Evolutionary conservation across 768 basidiomycete species (phyloP), one percentile per base, ranked within the genome.

Genomic region (Suillus subluteus): DNA sequence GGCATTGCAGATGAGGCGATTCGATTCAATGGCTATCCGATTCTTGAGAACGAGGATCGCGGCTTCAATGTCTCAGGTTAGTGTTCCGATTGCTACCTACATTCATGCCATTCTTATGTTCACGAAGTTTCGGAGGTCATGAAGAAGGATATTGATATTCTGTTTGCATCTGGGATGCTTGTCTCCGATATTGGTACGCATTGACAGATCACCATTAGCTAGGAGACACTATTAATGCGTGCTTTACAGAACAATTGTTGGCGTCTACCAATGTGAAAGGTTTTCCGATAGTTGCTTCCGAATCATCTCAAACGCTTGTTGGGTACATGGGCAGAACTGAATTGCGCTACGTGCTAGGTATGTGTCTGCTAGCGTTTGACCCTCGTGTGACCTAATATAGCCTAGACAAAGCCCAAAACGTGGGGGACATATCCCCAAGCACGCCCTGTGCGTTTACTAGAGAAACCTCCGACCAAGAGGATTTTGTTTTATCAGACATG

Each of bases 1-100:
- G 98, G 98, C 2, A 98, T 99, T 69, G 96, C 98, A 5, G 98
- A 99, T 68, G 94, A 98, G 73, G 94, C 91, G 86, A 99, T 99
- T 72, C 87, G 89, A 21, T 97, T 99, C 80, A 99, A 98, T 74
- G 97, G 96, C 11, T 99, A 91, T 80, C 98, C 98, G 0, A 96
- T 96, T 83, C 81, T 99, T 66, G 97, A 98, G 79, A 96, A 96
- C 73, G 94, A 98, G 67, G 95, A 98, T 74, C 91, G 94, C 72
- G 90, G 93, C 0, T 96, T 93, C 73, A 90, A 97, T 74, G 92
- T 95, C 55, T 87, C 94, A 61, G 94, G 97, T 98, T 71, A 63
- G 88, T 77, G 40, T 18, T 43, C 41, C 6, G 23, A 21, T 12
- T 32, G 30, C 21, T 46, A 52, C 18, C 56, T 62, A 52, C 23